Percentiles rank a stretch among this genome's conserved stretches.
Evolutionary conservation across 2,329 filamentous ascomycete species (phyloP).

Genomic region (Arthrinium puccinioides): DNA sequence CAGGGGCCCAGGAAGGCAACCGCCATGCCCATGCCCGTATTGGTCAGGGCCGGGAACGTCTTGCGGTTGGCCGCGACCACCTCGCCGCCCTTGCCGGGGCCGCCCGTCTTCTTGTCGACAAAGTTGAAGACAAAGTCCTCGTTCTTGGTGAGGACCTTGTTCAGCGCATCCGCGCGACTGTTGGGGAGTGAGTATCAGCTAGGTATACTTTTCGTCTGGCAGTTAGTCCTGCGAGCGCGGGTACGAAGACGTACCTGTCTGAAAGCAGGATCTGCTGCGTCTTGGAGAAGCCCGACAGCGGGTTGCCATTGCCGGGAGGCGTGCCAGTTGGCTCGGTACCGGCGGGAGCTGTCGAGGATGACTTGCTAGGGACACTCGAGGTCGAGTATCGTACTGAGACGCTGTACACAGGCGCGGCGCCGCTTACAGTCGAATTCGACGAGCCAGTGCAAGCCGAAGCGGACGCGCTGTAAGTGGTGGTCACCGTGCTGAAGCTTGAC

Average conservation of each 20-base stretch:
- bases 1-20: constrained; percentile 44
- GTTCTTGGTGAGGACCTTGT: constrained; percentile 33
- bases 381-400: no score
- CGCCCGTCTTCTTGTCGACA: constrained; percentile 18
- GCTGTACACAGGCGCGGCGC: no score
- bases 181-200: no score
- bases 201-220: no score
- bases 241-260: constrained; percentile 31
- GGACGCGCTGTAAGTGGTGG: no score
- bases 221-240: no score
- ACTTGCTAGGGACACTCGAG: no score
- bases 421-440: no score
- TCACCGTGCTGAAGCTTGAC: no score
- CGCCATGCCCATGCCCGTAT: constrained; percentile 42
- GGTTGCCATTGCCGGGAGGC: no score
- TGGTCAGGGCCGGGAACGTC: constrained; percentile 49
- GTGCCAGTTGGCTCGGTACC: no score
- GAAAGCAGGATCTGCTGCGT: constrained; percentile 31
- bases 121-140: constrained; percentile 44
- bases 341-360: background rate
- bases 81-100: constrained; percentile 36
- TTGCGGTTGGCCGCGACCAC: constrained; percentile 46
- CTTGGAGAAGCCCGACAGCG: constrained; percentile 18
- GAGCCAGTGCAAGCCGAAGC: constrained; percentile 2
- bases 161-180: constrained; percentile 34